Conservation (phyloP, 306 rosid genomes). For the Trifolium repens region DNA sequence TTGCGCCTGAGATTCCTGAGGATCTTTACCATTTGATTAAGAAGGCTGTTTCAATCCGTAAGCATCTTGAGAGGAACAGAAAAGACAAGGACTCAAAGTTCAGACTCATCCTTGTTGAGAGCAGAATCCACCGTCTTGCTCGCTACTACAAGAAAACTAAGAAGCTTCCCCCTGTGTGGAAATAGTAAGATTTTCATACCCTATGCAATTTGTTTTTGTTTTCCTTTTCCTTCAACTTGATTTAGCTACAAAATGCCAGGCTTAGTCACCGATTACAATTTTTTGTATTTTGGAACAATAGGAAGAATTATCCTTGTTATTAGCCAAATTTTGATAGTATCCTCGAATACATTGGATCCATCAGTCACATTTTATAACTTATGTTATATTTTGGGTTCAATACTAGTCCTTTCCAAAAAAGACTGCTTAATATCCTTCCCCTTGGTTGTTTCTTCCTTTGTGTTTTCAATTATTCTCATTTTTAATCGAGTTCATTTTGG, state of each 20-base stretch:
- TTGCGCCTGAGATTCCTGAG: conserved; percentile 80
- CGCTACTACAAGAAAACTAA: conserved; percentile 76
- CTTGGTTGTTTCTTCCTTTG: neutral
- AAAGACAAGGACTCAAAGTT: conserved; percentile 46
- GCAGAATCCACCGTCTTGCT: conserved; percentile 75
- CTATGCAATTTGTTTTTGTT: neutral
- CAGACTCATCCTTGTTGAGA: conserved; percentile 72
- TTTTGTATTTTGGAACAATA: neutral
- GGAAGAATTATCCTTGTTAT: neutral
- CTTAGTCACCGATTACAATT: neutral
- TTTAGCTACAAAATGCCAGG: neutral
- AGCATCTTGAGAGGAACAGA: conserved; percentile 81
- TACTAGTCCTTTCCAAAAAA: neutral
- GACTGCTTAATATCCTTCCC: neutral
- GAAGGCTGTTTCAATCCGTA: conserved; percentile 69
- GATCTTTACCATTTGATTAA: conserved; percentile 77
- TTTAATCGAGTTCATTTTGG: neutral
- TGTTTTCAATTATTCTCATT: neutral
- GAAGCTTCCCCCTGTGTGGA: conserved; percentile 81
- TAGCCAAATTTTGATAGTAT: neutral
- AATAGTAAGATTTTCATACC: conserved; percentile 51
- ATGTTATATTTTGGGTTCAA: conserved; percentile 7
- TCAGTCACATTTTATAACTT: neutral
- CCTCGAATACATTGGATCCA: neutral
- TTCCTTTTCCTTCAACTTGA: neutral